Conservation (phyloP, 2,329 filamentous ascomycete species). For the Colletotrichum sp. region DNA sequence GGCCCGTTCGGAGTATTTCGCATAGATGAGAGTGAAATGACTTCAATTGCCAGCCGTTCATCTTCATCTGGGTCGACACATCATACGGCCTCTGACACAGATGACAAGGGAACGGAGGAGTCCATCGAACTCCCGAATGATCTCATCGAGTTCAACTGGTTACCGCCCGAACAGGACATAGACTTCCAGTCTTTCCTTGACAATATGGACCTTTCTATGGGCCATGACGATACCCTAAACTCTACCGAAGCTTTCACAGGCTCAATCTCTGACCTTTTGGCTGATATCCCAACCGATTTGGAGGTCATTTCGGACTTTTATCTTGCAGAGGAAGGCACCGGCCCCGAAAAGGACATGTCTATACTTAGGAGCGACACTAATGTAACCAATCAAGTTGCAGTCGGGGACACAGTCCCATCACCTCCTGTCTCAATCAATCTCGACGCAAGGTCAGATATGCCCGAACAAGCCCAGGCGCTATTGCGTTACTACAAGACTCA, state of each 20-base stretch:
- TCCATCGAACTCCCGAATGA: neutral
- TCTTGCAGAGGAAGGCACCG: neutral
- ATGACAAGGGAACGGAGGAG: neutral
- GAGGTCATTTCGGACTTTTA: neutral
- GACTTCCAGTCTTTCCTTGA: neutral
- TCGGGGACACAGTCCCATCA: neutral
- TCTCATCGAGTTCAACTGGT: neutral
- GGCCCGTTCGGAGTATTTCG: neutral
- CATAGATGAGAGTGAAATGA: neutral
- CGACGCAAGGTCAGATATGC: neutral
- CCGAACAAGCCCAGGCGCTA: constrained; percentile 26
- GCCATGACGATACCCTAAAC: neutral
- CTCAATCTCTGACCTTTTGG: neutral
- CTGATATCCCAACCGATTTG: neutral
- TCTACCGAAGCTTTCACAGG: neutral
- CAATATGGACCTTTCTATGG: neutral
- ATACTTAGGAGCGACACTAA: neutral
- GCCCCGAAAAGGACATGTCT: neutral
- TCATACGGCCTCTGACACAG: neutral
- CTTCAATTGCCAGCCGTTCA: neutral
- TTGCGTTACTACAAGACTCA: constrained; percentile 30
- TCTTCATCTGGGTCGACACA: neutral
- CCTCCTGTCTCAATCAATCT: neutral
- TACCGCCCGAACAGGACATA: neutral
- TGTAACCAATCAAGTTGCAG: neutral